Percentiles rank a stretch among this genome's conserved stretches.
Evolutionary conservation across 345 rosid species (phyloP).

Genomic region (Viola odorata): DNA sequence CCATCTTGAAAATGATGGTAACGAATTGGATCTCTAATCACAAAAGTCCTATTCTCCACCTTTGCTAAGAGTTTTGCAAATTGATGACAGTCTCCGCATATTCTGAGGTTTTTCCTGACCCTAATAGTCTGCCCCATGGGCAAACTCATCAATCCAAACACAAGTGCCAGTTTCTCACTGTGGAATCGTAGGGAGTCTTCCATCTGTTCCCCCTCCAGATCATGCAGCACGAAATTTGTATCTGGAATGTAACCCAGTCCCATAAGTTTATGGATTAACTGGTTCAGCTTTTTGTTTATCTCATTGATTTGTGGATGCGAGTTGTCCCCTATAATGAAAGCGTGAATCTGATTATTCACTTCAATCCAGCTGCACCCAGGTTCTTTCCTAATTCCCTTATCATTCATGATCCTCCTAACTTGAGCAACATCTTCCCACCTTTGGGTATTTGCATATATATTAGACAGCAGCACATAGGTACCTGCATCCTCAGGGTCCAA

Average conservation of each 20-base stretch:
- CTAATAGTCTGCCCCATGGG: slow-evolving; percentile 38
- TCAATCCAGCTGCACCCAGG: slow-evolving; percentile 82
- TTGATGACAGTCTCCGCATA: slow-evolving; percentile 65
- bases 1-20: slow-evolving; percentile 63
- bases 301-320: slow-evolving; percentile 49
- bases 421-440: slow-evolving; percentile 59
- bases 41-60: slow-evolving; percentile 43
- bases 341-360: slow-evolving; percentile 54
- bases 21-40: slow-evolving; percentile 57
- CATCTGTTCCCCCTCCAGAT: slow-evolving; percentile 69
- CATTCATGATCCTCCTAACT: slow-evolving; percentile 41
- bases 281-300: slow-evolving; percentile 37
- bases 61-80: slow-evolving; percentile 52
- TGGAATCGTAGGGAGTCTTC: slow-evolving; percentile 57
- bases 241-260: slow-evolving; percentile 59
- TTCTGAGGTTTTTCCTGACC: slow-evolving; percentile 60
- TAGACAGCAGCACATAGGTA: slow-evolving; percentile 56
- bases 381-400: slow-evolving; percentile 47
- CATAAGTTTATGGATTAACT: slow-evolving; percentile 32
- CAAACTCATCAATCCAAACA: slow-evolving; percentile 35
- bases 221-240: slow-evolving; percentile 53
- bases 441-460: slow-evolving; percentile 61
- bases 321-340: slow-evolving; percentile 53
- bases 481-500: slow-evolving; percentile 61
- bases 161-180: slow-evolving; percentile 64